Percentiles rank a stretch among this genome's conserved stretches.
phyloP scores from a whole-genome alignment of 441 rosid genomes.

The Mallotus repandus region DNA sequence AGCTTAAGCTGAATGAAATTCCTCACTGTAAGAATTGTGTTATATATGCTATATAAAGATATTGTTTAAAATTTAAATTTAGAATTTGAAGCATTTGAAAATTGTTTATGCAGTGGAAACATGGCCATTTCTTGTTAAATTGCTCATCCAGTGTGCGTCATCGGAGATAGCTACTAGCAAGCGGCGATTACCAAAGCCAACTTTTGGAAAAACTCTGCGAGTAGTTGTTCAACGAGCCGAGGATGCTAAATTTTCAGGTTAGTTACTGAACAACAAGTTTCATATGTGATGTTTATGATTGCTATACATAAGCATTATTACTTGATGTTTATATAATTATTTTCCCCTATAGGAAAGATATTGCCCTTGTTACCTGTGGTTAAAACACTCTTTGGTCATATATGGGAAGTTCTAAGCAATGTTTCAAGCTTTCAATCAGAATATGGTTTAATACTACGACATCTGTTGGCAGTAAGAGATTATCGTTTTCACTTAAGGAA shows the following conservation, averaged over 20 bases:
- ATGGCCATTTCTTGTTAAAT: constrained; percentile 78
- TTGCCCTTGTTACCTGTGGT: constrained; percentile 66
- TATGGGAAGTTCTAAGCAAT: constrained; percentile 67
- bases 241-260: constrained; percentile 72
- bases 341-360: constrained; percentile 46
- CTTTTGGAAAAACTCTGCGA: constrained; percentile 69
- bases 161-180: constrained; percentile 72
- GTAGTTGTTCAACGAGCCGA: constrained; percentile 71
- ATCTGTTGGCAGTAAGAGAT: constrained; percentile 63
- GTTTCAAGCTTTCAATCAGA: constrained; percentile 84
- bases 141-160: constrained; percentile 71
- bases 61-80: neutral
- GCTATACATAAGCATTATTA: neutral
- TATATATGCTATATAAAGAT: too few species aligned
- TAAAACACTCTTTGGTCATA: constrained; percentile 67
- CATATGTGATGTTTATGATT: neutral
- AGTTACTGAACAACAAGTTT: constrained; percentile 7
- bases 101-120: constrained; percentile 72
- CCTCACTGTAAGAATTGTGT: constrained; percentile 55
- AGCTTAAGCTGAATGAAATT: constrained; percentile 62
- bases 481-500: constrained; percentile 85
- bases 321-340: neutral
- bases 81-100: too few species aligned
- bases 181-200: constrained; percentile 60
- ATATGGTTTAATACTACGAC: constrained; percentile 81